Conservation (phyloP, 164 flowering plant species). For the Amborella trichopoda region DNA sequence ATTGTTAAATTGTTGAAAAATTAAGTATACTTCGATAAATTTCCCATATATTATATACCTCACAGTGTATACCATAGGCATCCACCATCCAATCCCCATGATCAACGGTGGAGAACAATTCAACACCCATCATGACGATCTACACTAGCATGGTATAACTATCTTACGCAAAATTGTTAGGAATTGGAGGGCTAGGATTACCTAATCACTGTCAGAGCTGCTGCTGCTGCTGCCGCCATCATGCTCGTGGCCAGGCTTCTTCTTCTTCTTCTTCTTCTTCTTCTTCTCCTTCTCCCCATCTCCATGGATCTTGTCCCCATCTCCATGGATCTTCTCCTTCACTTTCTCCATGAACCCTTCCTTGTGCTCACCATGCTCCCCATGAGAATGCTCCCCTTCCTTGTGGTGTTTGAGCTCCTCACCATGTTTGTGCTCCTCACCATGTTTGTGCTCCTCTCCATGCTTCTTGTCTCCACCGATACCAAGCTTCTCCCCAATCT, state of each 20-base stretch:
- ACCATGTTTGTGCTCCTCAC: slow-evolving; percentile 8
- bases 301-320: slow-evolving; percentile 6
- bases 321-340: slow-evolving; percentile 54
- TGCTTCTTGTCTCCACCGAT: slow-evolving; percentile 28
- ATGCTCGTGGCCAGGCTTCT: slow-evolving; percentile 13
- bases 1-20: too few relatives aligned
- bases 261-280: slow-evolving; percentile 26
- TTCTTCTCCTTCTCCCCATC: slow-evolving; percentile 8
- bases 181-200: too few relatives aligned
- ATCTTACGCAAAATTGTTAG: too few relatives aligned
- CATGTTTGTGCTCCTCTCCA: slow-evolving; percentile 6
- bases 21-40: too few relatives aligned
- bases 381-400: not conserved
- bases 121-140: too few relatives aligned
- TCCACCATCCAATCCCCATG: too few relatives aligned
- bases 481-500: slow-evolving; percentile 46
- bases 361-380: slow-evolving; percentile 11
- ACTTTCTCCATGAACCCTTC: slow-evolving; percentile 38
- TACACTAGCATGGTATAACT: too few relatives aligned
- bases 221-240: slow-evolving; percentile 39
- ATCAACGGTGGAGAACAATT: too few relatives aligned
- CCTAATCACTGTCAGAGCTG: too few relatives aligned
- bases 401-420: slow-evolving; percentile 1
- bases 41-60: too few relatives aligned
- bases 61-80: too few relatives aligned